phyloP scores from a whole-genome alignment of 202 grass and related monocot species.

The Schoenoplectus tabernaemontani region DNA sequence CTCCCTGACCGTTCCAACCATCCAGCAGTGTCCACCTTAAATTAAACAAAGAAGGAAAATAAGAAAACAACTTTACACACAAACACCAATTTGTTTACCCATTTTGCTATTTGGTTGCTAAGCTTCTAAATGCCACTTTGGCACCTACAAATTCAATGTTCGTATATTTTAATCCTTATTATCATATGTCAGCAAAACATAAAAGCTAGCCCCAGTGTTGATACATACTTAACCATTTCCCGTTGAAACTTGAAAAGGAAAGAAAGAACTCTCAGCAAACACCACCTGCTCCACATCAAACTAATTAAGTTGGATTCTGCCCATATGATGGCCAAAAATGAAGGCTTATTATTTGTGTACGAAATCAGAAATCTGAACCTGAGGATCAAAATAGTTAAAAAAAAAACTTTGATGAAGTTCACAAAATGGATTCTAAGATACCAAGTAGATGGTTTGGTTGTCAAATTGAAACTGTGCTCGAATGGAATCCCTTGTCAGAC shows the following conservation, averaged over 20 bases:
- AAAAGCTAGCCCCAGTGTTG: background rate
- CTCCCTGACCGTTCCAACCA: slow-evolving; percentile 87
- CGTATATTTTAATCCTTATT: background rate
- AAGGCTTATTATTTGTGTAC: background rate
- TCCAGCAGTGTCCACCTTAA: slow-evolving; percentile 90
- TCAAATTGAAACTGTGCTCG: slow-evolving; percentile 83
- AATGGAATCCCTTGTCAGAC: slow-evolving; percentile 94
- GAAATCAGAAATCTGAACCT: background rate
- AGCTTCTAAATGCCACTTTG: background rate
- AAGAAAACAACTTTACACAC: slow-evolving; percentile 3
- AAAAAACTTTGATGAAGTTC: background rate
- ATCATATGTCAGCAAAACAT: background rate
- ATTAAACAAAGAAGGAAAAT: slow-evolving; percentile 13
- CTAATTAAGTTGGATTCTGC: background rate
- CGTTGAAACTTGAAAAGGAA: too few species aligned
- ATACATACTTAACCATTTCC: background rate
- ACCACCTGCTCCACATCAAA: background rate
- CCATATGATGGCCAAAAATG: background rate
- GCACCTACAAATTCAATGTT: background rate
- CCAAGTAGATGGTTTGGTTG: slow-evolving; percentile 77
- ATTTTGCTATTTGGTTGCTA: background rate
- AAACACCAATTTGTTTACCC: background rate
- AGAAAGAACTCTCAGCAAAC: background rate
- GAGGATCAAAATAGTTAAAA: background rate
- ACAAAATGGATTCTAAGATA: slow-evolving; percentile 34